Base-by-base conservation (phyloP, 2,329 filamentous ascomycete genomes). In the Pseudogymnoascus sp. region DNA sequence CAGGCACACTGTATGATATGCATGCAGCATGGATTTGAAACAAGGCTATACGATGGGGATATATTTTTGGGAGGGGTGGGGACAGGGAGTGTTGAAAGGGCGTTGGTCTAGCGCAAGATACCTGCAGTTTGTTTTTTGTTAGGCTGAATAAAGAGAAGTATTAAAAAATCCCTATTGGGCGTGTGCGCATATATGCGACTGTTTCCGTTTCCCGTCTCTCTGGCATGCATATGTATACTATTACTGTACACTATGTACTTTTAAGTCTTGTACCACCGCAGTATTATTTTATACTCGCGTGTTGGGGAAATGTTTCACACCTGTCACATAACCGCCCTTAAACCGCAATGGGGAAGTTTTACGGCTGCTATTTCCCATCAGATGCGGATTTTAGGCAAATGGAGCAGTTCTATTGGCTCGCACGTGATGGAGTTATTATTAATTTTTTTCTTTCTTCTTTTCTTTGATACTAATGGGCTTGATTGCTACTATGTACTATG, bases 11-110 rank as follows among this genome's bases (percentile, higher is more conserved):
- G 23, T 52, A 52, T 8, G 41, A 52, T 52, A 52, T 52, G 41
- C 41, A 52, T 52, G 41, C 41, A 52, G 41, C 41, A 52, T 30
- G 41, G 41, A 52, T 52, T 52, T 52, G 41, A 48, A 48, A 48
- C 41, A 48, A 28, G 41, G 41, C 41, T 48, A 48, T 48, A 28
- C 41, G 41, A 48, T 48, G 23, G 23, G n/a, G 41, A 18, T 21
- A 5, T 21, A 2, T 28, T 26, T 15, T 15, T 12, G 13, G 41
- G 23, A 3, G 3, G 10, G 33, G 10, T 13, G n/a, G 19, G 38
- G 19, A 10, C 3, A 10, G 41, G 41, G 13, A 2, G 23, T 28
- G 21, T 6, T 48, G 39, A 19, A 23, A 45, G 39, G 39, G 39
- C 21, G 41, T 48, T 48, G 23, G 23, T 48, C n/a, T 48, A 48